Base-by-base conservation (phyloP, 2,329 filamentous ascomycete genomes). In the Calycina herbarum region DNA sequence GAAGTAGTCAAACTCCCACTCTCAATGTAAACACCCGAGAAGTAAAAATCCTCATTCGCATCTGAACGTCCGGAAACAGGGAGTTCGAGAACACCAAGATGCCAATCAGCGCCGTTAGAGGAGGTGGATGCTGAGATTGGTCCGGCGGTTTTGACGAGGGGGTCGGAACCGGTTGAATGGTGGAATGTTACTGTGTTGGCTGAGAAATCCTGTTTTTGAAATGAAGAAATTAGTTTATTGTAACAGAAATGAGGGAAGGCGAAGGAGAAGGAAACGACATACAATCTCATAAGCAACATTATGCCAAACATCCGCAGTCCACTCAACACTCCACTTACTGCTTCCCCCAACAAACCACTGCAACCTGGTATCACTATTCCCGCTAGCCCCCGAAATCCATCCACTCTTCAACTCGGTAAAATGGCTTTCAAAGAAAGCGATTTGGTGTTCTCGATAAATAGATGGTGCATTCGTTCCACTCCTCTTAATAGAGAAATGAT, bases 321-420 rank as follows among this genome's bases (percentile, higher is more conserved):
- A 87, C 67, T 84, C 80, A 0, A 82, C 81, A 71, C 83, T 85
- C 88, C 89, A 92, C 71, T 90, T 79, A 60, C 82, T 83, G 70
- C 82, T 78, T 17, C 86, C 83, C 66, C 82, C 81, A 10, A 87
- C 85, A 76, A 86, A 84, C 87, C 89, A 92, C 71, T 86, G 84
- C 68, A 92, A 80, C 69, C 91, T 80, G 35, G 82, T 78, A 66
- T 84, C 80, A 24, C 76, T 65, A 76, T 79, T 79, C 51, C 79
- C 81, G 38, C 74, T 68, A 64, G 80, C 78, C 57, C 82, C 82
- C 61, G 77, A 78, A 31, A 88, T 79, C 83, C 83, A 86, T 57
- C 89, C 89, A 65, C 85, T 86, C 80, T 92, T 91, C 76, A 92
- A 78, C 80, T 91, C 89, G n/a, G 88, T 91, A 77, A 92, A 92